Conservation (phyloP, 106 monocot genomes). For the Acorus gramineus region DNA sequence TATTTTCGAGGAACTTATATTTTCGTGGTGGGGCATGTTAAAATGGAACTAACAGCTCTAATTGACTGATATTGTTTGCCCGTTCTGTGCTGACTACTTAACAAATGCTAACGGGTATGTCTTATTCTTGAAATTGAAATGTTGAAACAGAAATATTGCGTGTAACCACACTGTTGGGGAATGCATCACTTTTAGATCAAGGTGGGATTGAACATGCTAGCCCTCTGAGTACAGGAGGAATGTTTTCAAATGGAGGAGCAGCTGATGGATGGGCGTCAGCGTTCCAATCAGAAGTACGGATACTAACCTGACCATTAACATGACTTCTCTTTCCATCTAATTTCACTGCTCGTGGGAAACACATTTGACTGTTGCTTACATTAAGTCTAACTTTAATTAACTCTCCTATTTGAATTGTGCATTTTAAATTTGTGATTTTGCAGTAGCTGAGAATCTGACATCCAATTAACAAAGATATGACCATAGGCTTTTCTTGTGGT, state of each 20-base stretch:
- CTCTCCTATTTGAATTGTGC: not conserved
- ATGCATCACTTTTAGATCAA: slow-evolving; percentile 89
- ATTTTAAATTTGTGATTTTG: not conserved
- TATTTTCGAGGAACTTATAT: no score
- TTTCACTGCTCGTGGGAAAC: slow-evolving; percentile 27
- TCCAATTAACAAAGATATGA: no score
- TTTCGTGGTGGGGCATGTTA: not conserved
- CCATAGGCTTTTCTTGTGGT: no score
- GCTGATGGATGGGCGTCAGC: slow-evolving; percentile 89
- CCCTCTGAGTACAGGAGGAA: slow-evolving; percentile 72
- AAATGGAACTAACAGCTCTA: no score
- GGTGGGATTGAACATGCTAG: slow-evolving; percentile 94
- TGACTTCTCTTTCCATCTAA: slow-evolving; percentile 57
- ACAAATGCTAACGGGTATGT: slow-evolving; percentile 59
- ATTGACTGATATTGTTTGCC: not conserved
- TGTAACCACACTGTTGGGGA: slow-evolving; percentile 93
- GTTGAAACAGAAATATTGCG: slow-evolving; percentile 98
- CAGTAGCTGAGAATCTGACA: no score
- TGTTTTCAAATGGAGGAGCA: slow-evolving; percentile 79
- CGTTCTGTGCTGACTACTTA: slow-evolving; percentile 39
- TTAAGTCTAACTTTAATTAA: slow-evolving; percentile 34
- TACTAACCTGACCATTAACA: slow-evolving; percentile 83
- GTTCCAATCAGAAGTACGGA: slow-evolving; percentile 96
- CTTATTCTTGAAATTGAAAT: slow-evolving; percentile 82
- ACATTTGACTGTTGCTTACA: slow-evolving; percentile 3